Conservation (phyloP, 176 grass and related monocot genomes). For the Chloris gayana region DNA sequence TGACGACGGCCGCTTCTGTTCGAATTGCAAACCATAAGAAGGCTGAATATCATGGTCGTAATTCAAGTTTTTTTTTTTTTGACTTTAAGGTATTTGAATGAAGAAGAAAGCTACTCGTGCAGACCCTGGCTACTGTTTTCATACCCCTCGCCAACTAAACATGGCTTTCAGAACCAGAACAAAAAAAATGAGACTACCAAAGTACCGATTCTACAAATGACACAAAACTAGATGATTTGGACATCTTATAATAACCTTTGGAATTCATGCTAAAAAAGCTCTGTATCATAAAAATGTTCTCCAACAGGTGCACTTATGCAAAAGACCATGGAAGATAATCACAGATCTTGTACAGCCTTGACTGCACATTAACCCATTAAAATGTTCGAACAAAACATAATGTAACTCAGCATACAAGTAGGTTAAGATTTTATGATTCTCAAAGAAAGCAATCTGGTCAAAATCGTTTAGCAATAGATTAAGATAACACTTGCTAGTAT, state of each 20-base stretch:
- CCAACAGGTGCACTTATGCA: background rate
- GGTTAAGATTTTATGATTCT: no score
- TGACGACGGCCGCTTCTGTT: constrained; percentile 34
- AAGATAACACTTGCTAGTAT: no score
- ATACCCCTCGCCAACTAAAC: background rate
- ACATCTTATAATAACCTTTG: background rate
- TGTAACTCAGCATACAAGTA: background rate
- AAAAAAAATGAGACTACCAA: background rate
- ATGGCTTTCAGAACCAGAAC: background rate
- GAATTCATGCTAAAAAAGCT: no score
- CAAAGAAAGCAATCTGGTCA: no score
- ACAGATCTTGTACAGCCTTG: background rate
- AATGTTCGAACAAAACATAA: constrained; percentile 11
- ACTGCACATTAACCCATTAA: background rate
- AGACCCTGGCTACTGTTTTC: background rate
- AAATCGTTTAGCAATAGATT: no score
- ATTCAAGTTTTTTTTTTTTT: background rate
- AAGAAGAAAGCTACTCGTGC: background rate
- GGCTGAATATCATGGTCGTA: background rate
- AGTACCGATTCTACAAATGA: background rate
- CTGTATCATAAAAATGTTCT: background rate
- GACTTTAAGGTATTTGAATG: background rate
- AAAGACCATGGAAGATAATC: background rate
- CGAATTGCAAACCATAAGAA: constrained; percentile 15
- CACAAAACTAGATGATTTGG: background rate